Evolutionary conservation across 1,284 basidiomycete species (phyloP).

Genomic region (Trichosporon inkin): DNA sequence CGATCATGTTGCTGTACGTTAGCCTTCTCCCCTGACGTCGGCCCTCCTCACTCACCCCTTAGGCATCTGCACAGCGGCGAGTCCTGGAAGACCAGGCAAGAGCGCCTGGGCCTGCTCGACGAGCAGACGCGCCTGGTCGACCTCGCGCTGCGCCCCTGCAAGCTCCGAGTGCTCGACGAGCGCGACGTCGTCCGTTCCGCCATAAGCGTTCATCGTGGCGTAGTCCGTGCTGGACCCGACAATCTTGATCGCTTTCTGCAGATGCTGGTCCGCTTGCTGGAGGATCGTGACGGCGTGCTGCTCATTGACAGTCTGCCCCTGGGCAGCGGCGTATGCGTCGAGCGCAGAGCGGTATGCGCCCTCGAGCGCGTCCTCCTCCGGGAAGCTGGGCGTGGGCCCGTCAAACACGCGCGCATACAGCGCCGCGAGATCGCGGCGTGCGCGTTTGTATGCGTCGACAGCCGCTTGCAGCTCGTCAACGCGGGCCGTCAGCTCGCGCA

Average conservation of each 20-base stretch:
- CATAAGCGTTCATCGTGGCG: constrained; percentile 11
- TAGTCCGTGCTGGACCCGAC: neutral
- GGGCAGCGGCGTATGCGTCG: constrained; percentile 10
- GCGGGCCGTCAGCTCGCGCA: constrained; percentile 11
- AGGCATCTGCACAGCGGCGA: constrained; percentile 19
- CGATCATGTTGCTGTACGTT: constrained; percentile 19
- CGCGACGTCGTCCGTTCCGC: constrained; percentile 7
- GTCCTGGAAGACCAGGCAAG: constrained; percentile 20
- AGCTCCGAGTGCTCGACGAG: constrained; percentile 20
- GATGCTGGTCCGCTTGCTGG: constrained; percentile 14
- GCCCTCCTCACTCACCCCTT: constrained; percentile 14
- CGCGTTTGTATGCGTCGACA: constrained; percentile 15
- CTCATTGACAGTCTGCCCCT: constrained; percentile 24
- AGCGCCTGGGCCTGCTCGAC: constrained; percentile 26
- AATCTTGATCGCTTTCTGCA: constrained; percentile 10
- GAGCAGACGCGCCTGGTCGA: constrained; percentile 24
- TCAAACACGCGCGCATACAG: constrained; percentile 24
- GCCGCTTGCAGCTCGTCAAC: constrained; percentile 15
- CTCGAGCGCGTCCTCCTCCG: constrained; percentile 27
- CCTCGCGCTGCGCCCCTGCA: constrained; percentile 24
- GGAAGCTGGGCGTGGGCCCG: constrained; percentile 25
- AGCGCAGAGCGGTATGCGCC: constrained; percentile 6
- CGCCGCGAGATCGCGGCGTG: constrained; percentile 16
- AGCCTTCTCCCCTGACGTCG: neutral
- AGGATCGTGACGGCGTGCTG: constrained; percentile 21